Percentiles rank a stretch among this genome's conserved stretches.
These are phyloP conservation scores for Artemisia annua DNA, from an alignment of 129 eudicot genomes.

Conservation along the genomic window DNA sequence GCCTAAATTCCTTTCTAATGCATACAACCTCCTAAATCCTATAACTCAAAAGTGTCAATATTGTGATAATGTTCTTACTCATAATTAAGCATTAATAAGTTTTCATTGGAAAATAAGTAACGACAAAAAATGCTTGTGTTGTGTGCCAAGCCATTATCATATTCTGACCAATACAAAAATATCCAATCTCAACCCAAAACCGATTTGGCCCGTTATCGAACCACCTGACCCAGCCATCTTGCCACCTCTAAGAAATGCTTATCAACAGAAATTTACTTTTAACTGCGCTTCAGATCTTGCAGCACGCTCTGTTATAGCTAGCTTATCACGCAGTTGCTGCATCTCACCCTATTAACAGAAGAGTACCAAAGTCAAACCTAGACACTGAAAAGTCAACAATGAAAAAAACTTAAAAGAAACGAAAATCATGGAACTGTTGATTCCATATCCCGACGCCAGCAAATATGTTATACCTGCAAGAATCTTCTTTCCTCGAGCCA, in stretches of 20 bases:
- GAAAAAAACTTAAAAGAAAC: background rate
- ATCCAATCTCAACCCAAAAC: background rate
- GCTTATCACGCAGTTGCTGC: conserved; percentile 82
- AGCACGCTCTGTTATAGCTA: conserved; percentile 68
- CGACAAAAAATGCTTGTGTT: no score
- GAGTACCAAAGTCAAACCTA: conserved; percentile 12
- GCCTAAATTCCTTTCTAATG: background rate
- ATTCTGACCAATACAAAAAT: background rate
- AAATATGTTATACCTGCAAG: conserved; percentile 57
- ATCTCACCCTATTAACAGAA: conserved; percentile 73
- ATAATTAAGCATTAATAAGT: no score
- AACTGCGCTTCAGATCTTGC: conserved; percentile 88
- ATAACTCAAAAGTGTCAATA: no score
- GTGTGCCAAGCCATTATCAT: no score
- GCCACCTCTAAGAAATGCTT: conserved; percentile 1
- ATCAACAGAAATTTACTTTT: conserved; percentile 46
- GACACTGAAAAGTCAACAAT: conserved; percentile 17
- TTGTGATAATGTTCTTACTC: no score
- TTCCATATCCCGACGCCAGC: background rate
- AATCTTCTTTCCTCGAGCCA: conserved; percentile 95
- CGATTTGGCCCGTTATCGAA: background rate
- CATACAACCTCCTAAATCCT: background rate
- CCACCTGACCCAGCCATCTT: background rate
- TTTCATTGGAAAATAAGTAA: no score
- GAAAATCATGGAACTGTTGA: conserved; percentile 2